These are phyloP conservation scores for Diutina neorugosa DNA, from an alignment of 1,139 yeast genomes.

Conservation along the genomic window DNA sequence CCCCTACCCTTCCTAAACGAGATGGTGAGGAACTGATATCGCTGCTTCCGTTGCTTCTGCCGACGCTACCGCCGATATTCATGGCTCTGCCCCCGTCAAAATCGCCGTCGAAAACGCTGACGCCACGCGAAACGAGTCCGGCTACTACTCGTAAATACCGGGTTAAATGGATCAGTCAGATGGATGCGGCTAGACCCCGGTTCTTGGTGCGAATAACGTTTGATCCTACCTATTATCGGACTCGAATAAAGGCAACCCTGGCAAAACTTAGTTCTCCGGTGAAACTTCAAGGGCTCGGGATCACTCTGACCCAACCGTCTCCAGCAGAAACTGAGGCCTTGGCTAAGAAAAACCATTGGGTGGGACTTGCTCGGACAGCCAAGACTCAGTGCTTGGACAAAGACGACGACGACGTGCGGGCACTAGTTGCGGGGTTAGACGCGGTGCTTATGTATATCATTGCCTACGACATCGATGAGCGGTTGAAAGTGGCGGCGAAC, in stretches of 20 bases:
- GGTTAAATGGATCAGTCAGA: constrained; percentile 24
- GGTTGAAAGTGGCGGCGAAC: neutral
- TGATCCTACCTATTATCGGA: constrained; percentile 8
- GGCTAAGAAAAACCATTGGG: neutral
- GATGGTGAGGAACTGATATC: constrained; percentile 8
- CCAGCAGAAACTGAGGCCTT: neutral
- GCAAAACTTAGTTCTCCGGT: neutral
- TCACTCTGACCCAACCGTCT: neutral
- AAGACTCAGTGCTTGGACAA: neutral
- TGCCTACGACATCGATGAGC: neutral
- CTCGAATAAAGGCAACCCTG: neutral
- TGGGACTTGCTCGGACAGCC: neutral
- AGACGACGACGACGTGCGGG: neutral
- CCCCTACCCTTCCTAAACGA: constrained; percentile 26
- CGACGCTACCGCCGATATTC: constrained; percentile 24
- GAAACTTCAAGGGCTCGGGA: neutral
- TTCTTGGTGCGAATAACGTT: constrained; percentile 21
- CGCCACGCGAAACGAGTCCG: constrained; percentile 4
- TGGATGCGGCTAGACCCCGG: constrained; percentile 16
- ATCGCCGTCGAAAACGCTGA: constrained; percentile 5
- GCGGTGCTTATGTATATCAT: neutral
- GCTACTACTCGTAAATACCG: neutral
- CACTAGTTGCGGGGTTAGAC: neutral
- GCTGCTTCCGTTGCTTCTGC: constrained; percentile 23
- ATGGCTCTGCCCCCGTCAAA: constrained; percentile 6